Evolutionary conservation across 306 rosid genomes (phyloP), one percentile per base, ranked within the genome.

Genomic region (Lathyrus aphaca): DNA sequence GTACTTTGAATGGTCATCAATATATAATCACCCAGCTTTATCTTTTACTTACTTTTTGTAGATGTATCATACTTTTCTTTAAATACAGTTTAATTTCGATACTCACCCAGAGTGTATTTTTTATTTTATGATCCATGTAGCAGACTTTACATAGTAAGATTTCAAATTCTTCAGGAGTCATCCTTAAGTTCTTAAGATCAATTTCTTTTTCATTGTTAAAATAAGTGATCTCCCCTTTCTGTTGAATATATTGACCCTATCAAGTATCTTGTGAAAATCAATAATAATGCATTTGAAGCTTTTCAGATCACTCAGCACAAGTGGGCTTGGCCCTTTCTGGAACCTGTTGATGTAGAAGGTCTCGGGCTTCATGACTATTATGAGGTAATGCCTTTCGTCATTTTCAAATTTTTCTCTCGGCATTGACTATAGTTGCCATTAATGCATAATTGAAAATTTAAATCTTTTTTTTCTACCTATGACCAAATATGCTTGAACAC

Each of bases 291-390:
- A 62, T 71, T 68, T 71, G 19, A 68, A 71, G 16, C 59, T 67
- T 76, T 14, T 84, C 89, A 91, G 95, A 78, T 91, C 29, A 81
- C 91, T 39, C 89, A 85, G 68, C 91, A 88, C 78, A 85, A 80
- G 74, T 83, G 84, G 86, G 89, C 97, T 14, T 72, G 84, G 87
- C 92, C 97, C 39, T 88, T 91, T 82, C 17, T 85, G 89, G 81
- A 91, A 23, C 97, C 95, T 64, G 97, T 91, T 59, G 97, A 91
- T 82, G 95, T 88, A 21, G 73, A 83, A 72, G 97, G 89, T 80
- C 97, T 91, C 72, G 85, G 80, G 68, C 83, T 91, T 56, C 78
- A 83, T 1, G 97, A 91, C 82, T 91, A 91, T 62, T 83, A 84
- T 68, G 82, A 86, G 90, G 96, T 90, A 78, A 77, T 51, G 76